Base-by-base conservation (phyloP, 2,329 filamentous ascomycete species). In the Macrophomina pseudophaseolina region DNA sequence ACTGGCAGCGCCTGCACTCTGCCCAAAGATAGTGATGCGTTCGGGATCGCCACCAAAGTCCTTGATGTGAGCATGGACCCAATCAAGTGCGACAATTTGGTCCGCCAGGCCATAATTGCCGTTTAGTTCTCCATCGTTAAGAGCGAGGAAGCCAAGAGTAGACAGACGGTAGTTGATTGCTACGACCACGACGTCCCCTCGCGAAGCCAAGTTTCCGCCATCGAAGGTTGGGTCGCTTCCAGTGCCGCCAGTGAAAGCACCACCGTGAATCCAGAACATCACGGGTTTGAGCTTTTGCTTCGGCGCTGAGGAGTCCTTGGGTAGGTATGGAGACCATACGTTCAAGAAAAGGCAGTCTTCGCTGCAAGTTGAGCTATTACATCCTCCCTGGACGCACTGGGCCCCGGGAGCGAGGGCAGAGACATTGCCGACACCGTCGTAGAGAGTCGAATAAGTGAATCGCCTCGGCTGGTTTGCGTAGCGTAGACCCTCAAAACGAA, bases 401-500 rank as follows among this genome's bases (percentile, higher is more conserved):
- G 77, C 74, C 1, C 80, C 80, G 56, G 75, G 80, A 7, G 71
- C 65, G 6, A 79, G 72, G 1, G 80, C 80, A n/a, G 76, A 73
- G 16, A 74, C 73, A 6, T 73, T 71, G 40, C 65, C 49, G 3
- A 69, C 69, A 16, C 70, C 79, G 28, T 74, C 68, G 67, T 83
- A 82, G 1, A 74, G 73, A 16, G 71, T 72, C 0, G 83, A 78
- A 68, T 85, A 81, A 0, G 77, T 78, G 70, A 84, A 85, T 18
- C 83, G 76, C 64, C 78, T 71, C 1, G 83, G 82, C 64, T 79
- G 75, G 0, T 78, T 69, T 3, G 81, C 83, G 68, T 84, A 85
- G 63, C 81, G 79, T 40, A 86, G 73, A 16, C 83, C 84, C 18
- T 83, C 74, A 69, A 86, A 86, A 5, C 84, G 82, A 70, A 86